A percentile compares a stretch with the other conserved stretches of the same genome.
Evolutionary conservation across 2,329 filamentous ascomycete genomes (phyloP).

Genomic region (Botrytis cinerea): DNA sequence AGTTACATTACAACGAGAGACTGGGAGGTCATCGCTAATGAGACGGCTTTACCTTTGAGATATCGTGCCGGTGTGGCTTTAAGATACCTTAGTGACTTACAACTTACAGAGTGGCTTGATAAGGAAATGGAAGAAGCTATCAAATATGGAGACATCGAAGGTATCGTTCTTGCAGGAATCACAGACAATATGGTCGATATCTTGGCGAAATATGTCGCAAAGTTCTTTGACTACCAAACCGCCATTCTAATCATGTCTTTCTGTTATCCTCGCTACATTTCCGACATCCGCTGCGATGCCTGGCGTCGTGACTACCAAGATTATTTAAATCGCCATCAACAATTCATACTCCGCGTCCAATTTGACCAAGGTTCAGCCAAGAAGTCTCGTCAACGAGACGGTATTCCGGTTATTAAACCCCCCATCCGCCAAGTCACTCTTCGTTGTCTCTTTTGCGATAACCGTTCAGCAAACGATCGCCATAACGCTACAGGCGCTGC

Average conservation of each 20-base stretch:
- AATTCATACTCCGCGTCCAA: slow-evolving; percentile 72
- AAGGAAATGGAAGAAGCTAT: slow-evolving; percentile 63
- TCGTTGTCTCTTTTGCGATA: slow-evolving; percentile 75
- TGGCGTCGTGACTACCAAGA: slow-evolving; percentile 74
- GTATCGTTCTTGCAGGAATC: slow-evolving; percentile 76
- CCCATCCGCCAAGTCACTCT: slow-evolving; percentile 71
- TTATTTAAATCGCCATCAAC: slow-evolving; percentile 71
- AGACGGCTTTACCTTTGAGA: slow-evolving; percentile 70
- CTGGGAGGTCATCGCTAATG: slow-evolving; percentile 73
- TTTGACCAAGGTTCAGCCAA: slow-evolving; percentile 78
- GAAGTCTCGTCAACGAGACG: slow-evolving; percentile 63
- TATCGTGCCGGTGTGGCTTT: slow-evolving; percentile 76
- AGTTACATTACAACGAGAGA: slow-evolving; percentile 75
- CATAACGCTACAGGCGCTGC: slow-evolving; percentile 31
- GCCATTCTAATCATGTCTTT: slow-evolving; percentile 74
- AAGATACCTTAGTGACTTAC: slow-evolving; percentile 62
- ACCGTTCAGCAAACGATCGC: slow-evolving; percentile 52
- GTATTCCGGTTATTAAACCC: slow-evolving; percentile 62
- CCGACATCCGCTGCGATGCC: slow-evolving; percentile 71
- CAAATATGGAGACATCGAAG: slow-evolving; percentile 71
- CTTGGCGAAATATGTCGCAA: slow-evolving; percentile 72
- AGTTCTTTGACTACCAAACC: slow-evolving; percentile 77
- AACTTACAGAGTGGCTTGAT: slow-evolving; percentile 67
- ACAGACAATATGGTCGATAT: slow-evolving; percentile 72
- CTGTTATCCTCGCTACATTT: slow-evolving; percentile 73